Base-by-base conservation (phyloP, 768 basidiomycete genomes). In the Floccularia luteovirens region DNA sequence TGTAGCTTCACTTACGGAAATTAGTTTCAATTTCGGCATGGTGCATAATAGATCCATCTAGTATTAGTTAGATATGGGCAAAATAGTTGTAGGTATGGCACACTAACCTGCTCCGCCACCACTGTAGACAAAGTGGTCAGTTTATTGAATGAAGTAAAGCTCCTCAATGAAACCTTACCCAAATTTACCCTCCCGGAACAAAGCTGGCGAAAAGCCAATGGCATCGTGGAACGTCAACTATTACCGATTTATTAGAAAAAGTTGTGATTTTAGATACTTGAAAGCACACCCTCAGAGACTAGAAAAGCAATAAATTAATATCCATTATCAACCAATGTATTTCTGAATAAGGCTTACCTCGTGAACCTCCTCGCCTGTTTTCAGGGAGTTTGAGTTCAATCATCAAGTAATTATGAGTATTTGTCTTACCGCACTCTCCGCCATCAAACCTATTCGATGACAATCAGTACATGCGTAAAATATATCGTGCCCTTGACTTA, bases 201-300 rank as follows among this genome's bases (percentile, higher is more conserved):
- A 39, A 13, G 42, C 45, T 4, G 49, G 45, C 1, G 58, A 60
- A 42, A 57, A 61, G 4, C 57, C 59, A 30, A 61, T 58, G 3
- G 58, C 59, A 33, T 61, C 59, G 47, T 61, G 53, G 51, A 55
- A 55, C 7, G 54, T 54, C 33, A 57, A 48, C 53, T 54, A 40
- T 19, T 10, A 5, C 13, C 12, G 17, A 14, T 5, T 41, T 38
- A 11, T 8, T 30, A 34, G 22, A 2, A 33, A 10, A 12, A 27
- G 27, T 12, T n/a, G 21, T 12, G 23, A 31, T 16, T 49, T 44
- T 16, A 53, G 43, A n/a, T 49, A 51, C 48, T 50, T 21, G 10
- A 33, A 24, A 34, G 22, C 12, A 10, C 6, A 35, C 13, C 14
- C 3, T 19, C 24, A 21, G 28, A 23, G 8, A 30, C 5, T 6